A percentile compares a stretch with the other conserved stretches of the same genome.
These are phyloP conservation scores for Candida buenavistaensis DNA, from an alignment of 1,139 yeast genomes.

Conservation along the genomic window DNA sequence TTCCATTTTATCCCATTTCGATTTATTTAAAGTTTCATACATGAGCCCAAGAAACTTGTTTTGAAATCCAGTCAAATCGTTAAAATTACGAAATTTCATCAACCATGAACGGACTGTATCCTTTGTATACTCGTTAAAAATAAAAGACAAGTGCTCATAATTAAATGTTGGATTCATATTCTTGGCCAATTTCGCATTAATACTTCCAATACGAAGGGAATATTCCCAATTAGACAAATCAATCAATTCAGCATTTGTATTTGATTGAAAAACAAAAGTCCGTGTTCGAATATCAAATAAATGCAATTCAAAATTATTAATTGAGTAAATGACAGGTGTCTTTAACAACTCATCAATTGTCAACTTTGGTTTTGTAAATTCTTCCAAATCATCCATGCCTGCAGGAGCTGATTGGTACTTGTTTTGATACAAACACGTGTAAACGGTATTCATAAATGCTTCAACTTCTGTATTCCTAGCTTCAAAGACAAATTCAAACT, in stretches of 20 bases:
- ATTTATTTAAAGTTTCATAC: constrained; percentile 62
- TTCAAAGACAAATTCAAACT: constrained; percentile 80
- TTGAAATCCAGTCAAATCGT: constrained; percentile 53
- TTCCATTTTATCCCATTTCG: constrained; percentile 42
- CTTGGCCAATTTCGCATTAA: constrained; percentile 48
- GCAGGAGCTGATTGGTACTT: constrained; percentile 62
- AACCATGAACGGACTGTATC: constrained; percentile 57
- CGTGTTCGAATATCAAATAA: constrained; percentile 56
- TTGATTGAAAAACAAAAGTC: constrained; percentile 45
- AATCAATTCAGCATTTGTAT: constrained; percentile 27
- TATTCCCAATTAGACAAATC: constrained; percentile 55
- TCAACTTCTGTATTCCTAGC: constrained; percentile 59
- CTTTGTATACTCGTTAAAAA: constrained; percentile 54
- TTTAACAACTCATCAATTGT: constrained; percentile 23
- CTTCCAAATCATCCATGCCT: constrained; percentile 49
- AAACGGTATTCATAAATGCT: constrained; percentile 61
- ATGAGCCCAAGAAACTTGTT: constrained; percentile 48
- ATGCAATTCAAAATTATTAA: constrained; percentile 34
- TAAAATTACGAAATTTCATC: constrained; percentile 48
- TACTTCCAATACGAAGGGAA: constrained; percentile 46
- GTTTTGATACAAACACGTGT: constrained; percentile 74
- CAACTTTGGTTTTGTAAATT: constrained; percentile 45
- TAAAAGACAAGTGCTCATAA: constrained; percentile 55
- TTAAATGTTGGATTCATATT: constrained; percentile 68
- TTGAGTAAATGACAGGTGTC: constrained; percentile 16